These are phyloP conservation scores for Tulasnella sp. DNA, from an alignment of 768 basidiomycete genomes.

Conservation along the genomic window DNA sequence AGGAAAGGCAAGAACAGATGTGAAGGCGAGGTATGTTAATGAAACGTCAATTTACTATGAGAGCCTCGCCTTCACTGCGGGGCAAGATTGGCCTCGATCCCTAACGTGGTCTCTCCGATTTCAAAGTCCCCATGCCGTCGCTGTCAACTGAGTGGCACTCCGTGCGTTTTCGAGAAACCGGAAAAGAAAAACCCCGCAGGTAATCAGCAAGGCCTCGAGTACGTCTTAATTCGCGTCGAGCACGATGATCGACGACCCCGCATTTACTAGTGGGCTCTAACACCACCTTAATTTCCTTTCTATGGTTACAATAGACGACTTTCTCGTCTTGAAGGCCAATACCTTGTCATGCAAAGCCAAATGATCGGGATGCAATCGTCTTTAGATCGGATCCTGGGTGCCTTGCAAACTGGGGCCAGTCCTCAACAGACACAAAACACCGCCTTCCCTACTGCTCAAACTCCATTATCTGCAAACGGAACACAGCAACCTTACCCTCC, in stretches of 20 bases:
- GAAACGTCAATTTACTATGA: not conserved
- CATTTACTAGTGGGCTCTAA: not conserved
- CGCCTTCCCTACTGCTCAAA: not conserved
- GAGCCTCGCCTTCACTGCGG: not conserved
- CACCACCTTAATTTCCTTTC: not conserved
- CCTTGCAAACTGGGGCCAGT: constrained; percentile 36
- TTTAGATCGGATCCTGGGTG: constrained; percentile 67
- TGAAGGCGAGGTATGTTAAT: constrained; percentile 62
- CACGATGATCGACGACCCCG: not conserved
- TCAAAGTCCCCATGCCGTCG: constrained; percentile 79
- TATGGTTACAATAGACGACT: constrained; percentile 43
- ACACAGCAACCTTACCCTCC: not conserved
- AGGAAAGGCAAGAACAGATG: constrained; percentile 89
- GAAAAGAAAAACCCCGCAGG: constrained; percentile 63
- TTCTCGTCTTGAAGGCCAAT: constrained; percentile 76
- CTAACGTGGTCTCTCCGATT: not conserved
- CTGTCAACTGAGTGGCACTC: constrained; percentile 69
- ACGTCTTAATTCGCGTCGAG: constrained; percentile 12
- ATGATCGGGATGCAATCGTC: constrained; percentile 93
- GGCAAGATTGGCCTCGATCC: not conserved
- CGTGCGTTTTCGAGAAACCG: constrained; percentile 83
- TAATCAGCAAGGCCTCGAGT: constrained; percentile 58
- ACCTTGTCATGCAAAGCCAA: constrained; percentile 83
- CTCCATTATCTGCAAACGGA: constrained; percentile 16
- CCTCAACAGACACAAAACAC: constrained; percentile 20